These are phyloP conservation scores for Candida sanyiensis DNA, from an alignment of 805 yeast species.

Conservation along the genomic window DNA sequence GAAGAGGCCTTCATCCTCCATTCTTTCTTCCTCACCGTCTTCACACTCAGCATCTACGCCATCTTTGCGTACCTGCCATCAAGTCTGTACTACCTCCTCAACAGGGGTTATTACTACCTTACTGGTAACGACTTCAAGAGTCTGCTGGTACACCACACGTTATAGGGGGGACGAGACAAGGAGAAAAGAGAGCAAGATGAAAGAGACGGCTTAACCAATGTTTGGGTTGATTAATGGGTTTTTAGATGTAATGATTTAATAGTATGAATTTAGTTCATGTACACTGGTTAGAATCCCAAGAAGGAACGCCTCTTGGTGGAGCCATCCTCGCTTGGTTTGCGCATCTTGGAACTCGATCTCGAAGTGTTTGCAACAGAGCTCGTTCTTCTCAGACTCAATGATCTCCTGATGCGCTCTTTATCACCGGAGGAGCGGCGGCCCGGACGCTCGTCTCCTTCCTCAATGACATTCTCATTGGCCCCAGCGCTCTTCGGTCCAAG, in stretches of 20 bases:
- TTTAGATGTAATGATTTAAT: not conserved
- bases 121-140: slow-evolving; percentile 30
- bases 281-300: slow-evolving; percentile 13
- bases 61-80: slow-evolving; percentile 29
- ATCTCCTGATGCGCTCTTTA: slow-evolving; percentile 13
- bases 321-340: slow-evolving; percentile 5
- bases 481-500: slow-evolving; percentile 4
- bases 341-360: slow-evolving; percentile 11
- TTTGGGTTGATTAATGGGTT: not conserved
- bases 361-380: slow-evolving; percentile 9
- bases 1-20: slow-evolving; percentile 38
- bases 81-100: slow-evolving; percentile 19
- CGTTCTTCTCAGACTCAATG: slow-evolving; percentile 15
- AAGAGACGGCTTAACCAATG: not conserved
- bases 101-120: slow-evolving; percentile 27
- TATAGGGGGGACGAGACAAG: slow-evolving; percentile 1
- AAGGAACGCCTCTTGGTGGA: slow-evolving; percentile 15
- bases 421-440: slow-evolving; percentile 1
- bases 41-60: slow-evolving; percentile 36
- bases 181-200: not conserved
- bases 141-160: slow-evolving; percentile 16
- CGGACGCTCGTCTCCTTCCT: slow-evolving; percentile 4
- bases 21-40: slow-evolving; percentile 31
- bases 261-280: slow-evolving; percentile 2
- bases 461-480: slow-evolving; percentile 1